Evolutionary conservation across 495 filamentous ascomycete genomes (phyloP), one percentile per base, ranked within the genome.

Genomic region (Friedmanniomyces simplex): DNA sequence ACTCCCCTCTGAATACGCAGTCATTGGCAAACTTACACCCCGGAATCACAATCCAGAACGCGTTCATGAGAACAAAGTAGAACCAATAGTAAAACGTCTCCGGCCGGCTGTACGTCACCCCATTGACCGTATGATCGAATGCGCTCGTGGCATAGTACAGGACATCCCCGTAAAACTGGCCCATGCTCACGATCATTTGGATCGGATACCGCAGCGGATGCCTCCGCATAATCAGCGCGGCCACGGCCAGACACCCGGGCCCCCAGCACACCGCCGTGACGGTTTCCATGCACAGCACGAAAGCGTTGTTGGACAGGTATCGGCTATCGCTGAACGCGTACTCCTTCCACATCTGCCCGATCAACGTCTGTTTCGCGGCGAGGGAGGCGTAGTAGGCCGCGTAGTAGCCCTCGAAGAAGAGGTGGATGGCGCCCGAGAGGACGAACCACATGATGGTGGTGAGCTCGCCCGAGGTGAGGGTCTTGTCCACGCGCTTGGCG

Each of bases 331-430:
- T 89, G 37, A 86, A 75, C 7, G 86, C 78, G 74, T 94, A 94
- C 66, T 94, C 88, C 65, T 93, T 94, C 88, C 88, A 94, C 36
- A 93, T 70, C 70, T 93, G 87, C 0, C 84, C 85, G 42, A 89
- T 82, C 0, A 90, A 64, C 59, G 82, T 79, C 67, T 82, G 79
- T 47, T 71, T 72, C 12, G 73, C 70, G 2, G 72, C 79, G 77
- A 86, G 82, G 32, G 66, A 72, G 21, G 72, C 69, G 72, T 84
- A 83, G 67, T 89, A 82, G 57, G 79, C 66, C 63, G 84, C 79
- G 62, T 85, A 91, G 69, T 89, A 91, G n/a, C 88, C 80, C 73
- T 94, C 88, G 64, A 94, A 91, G 65, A 89, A 82, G 50, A 85
- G 78, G 67, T 94, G 88, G 20, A 91, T 75, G 46, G 64, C 76